Evolutionary conservation across 176 grass and related monocot species (phyloP).

Genomic region (Carex kokanica): DNA sequence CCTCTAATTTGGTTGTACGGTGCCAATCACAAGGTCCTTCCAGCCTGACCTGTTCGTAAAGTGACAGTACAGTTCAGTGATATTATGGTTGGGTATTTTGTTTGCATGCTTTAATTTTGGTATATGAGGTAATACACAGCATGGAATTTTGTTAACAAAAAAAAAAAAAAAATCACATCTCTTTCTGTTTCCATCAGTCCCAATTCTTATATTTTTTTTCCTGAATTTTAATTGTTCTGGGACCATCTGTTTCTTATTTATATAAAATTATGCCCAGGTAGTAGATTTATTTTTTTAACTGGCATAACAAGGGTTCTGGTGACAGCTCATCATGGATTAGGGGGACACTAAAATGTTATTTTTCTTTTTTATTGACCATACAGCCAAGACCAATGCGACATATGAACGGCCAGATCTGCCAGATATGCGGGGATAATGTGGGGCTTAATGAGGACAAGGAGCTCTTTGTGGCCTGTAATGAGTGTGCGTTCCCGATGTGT

Average conservation of each 20-base stretch:
- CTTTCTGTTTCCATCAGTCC: neutral
- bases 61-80: neutral
- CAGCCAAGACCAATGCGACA: constrained; percentile 54
- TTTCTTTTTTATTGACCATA: constrained; percentile 4
- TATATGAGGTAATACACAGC: neutral
- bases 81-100: neutral
- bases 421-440: constrained; percentile 73
- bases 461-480: constrained; percentile 51
- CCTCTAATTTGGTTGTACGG: neutral
- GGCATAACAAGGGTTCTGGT: neutral
- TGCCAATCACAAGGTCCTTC: neutral
- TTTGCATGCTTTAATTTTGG: constrained; percentile 16
- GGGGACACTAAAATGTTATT: neutral
- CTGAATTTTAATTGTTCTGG: constrained; percentile 4
- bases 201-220: neutral
- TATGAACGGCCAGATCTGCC: constrained; percentile 53
- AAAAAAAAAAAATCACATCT: neutral
- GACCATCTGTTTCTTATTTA: neutral
- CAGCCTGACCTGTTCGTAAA: neutral
- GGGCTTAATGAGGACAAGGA: constrained; percentile 39
- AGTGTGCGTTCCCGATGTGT: constrained; percentile 52
- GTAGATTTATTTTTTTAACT: neutral
- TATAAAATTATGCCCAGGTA: neutral
- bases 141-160: neutral
- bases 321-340: neutral